phyloP scores from a whole-genome alignment of 441 rosid species.

The Euphorbia neoarborescens region DNA sequence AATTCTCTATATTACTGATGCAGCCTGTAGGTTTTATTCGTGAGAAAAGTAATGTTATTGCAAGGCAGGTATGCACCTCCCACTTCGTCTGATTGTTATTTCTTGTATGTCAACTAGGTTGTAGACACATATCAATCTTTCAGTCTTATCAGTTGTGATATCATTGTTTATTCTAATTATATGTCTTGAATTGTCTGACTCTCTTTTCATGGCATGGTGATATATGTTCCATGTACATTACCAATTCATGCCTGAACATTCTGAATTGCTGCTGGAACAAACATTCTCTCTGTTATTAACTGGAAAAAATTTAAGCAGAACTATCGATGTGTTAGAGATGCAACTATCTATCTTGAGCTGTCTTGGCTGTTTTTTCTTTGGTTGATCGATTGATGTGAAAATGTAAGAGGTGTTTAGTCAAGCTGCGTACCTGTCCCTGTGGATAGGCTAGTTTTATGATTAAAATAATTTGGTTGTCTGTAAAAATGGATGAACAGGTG shows the following conservation, averaged over 20 bases:
- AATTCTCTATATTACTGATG: constrained; percentile 14
- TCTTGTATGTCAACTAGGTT: background rate
- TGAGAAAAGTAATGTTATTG: constrained; percentile 66
- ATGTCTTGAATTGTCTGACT: background rate
- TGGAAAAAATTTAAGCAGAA: background rate
- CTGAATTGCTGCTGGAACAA: background rate
- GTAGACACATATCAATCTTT: background rate
- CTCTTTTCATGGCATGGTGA: background rate
- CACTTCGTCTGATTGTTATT: background rate
- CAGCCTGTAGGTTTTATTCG: constrained; percentile 91
- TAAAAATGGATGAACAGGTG: background rate
- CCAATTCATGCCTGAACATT: background rate
- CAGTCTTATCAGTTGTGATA: background rate
- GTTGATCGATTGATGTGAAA: background rate
- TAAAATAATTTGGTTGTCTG: background rate
- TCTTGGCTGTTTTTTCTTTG: background rate
- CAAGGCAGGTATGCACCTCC: constrained; percentile 55
- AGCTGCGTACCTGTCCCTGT: background rate
- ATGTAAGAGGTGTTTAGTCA: background rate
- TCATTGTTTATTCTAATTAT: background rate
- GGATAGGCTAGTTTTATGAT: background rate
- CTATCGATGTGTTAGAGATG: background rate
- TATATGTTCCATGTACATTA: background rate
- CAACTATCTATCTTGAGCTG: background rate
- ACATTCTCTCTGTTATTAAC: background rate